A percentile compares a stretch with the other conserved stretches of the same genome.
These are phyloP conservation scores for Xylaria polymorpha DNA, from an alignment of 2,329 filamentous ascomycete genomes.

Conservation along the genomic window DNA sequence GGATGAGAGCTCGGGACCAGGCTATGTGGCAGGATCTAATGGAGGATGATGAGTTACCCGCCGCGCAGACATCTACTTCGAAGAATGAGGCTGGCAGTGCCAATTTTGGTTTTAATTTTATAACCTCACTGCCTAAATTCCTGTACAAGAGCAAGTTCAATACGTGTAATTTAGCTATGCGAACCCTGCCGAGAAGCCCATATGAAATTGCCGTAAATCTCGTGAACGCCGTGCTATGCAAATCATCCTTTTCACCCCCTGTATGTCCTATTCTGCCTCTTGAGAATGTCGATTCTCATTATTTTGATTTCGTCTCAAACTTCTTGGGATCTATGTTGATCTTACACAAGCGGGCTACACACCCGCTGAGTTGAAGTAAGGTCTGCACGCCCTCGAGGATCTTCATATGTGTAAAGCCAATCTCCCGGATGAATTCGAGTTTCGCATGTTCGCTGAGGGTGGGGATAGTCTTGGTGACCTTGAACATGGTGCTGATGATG, in stretches of 20 bases:
- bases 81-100: conserved; percentile 41
- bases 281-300: background rate
- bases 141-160: conserved; percentile 35
- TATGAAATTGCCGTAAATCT: conserved; percentile 30
- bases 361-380: conserved; percentile 91
- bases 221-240: conserved; percentile 49
- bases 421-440: conserved; percentile 97
- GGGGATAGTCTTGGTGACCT: conserved; percentile 94
- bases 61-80: conserved; percentile 26
- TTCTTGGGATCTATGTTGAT: conserved; percentile 95
- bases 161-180: conserved; percentile 40
- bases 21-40: conserved; percentile 75
- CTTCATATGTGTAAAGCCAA: conserved; percentile 99
- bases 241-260: conserved; percentile 36
- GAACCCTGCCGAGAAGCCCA: conserved; percentile 29
- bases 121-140: conserved; percentile 13
- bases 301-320: conserved; percentile 64
- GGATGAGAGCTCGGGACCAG: conserved; percentile 71
- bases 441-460: conserved; percentile 94
- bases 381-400: conserved; percentile 98
- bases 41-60: conserved; percentile 53
- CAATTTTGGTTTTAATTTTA: conserved; percentile 4
- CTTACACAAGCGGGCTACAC: conserved; percentile 88
- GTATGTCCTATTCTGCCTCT: background rate
- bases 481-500: conserved; percentile 99